Evolutionary conservation across 495 filamentous ascomycete species (phyloP).

Genomic region (Penicillium coffeae): DNA sequence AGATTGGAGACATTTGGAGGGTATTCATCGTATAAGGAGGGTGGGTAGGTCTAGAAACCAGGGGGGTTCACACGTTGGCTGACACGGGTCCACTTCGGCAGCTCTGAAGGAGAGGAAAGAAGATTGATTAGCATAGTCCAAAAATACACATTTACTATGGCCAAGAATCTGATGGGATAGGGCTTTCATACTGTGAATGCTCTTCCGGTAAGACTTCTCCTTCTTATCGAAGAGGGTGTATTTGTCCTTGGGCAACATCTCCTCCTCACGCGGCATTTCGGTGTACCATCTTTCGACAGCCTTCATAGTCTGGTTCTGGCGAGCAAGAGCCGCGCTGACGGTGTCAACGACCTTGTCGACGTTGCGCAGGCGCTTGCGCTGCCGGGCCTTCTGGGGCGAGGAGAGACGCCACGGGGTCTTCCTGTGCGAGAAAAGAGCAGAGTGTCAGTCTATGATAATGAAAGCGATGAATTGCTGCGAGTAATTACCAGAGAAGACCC

Average conservation of each 20-base stretch:
- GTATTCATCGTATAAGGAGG: background rate
- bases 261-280: constrained; percentile 92
- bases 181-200: constrained; percentile 82
- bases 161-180: no score
- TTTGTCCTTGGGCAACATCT: constrained; percentile 96
- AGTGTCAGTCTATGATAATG: background rate
- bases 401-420: constrained; percentile 98
- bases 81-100: constrained; percentile 95
- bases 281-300: constrained; percentile 81
- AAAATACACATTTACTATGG: no score
- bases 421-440: constrained; percentile 47
- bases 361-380: constrained; percentile 76
- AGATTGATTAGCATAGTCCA: background rate
- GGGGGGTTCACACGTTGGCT: constrained; percentile 90
- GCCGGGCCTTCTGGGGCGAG: constrained; percentile 79
- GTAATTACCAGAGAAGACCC: constrained; percentile 76
- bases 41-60: constrained; percentile 60
- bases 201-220: constrained; percentile 91
- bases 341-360: constrained; percentile 81
- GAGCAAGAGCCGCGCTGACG: constrained; percentile 68
- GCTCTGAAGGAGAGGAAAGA: constrained; percentile 47
- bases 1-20: constrained; percentile 9
- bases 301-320: constrained; percentile 64
- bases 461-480: background rate
- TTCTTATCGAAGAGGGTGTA: constrained; percentile 98